Evolutionary conservation across 2,329 filamentous ascomycete species (phyloP), one percentile per base, ranked within the genome.

Genomic region (Botrytis galanthina): DNA sequence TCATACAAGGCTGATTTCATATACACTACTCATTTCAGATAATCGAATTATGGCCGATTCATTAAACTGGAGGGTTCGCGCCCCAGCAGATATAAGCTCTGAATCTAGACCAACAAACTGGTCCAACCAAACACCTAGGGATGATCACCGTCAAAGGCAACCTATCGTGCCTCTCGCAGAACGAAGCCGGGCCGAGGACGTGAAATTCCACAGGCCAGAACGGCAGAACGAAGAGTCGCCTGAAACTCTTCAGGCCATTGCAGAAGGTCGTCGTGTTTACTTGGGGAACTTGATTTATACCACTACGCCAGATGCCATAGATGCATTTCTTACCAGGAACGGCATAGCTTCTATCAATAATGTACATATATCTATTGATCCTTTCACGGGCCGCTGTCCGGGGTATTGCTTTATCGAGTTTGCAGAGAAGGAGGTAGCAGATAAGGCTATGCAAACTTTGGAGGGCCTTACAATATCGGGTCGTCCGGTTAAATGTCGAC

Each of bases 401-500:
- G 59, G 69, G 18, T 64, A 71, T 42, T 71, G 69, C 4, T 71
- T 71, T 12, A 64, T 71, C 9, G 69, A 64, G 22, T 71, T 71
- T 35, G 10, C 59, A 18, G 69, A 64, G 16, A 71, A 46, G 14
- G 7, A 51, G 10, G 51, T 37, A 1, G 69, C 59, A 39, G 59
- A 64, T 42, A 29, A 39, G 8, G 69, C 69, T 51, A 51, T 71
- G 39, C 10, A 37, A 20, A n/a, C 6, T 5, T 18, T 71, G 9
- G 69, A 71, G 0, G 69, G 59, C 2, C 18, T 39, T 62, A 6
- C 9, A 9, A 14, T 64, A 35, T 64, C 14, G 16, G 22, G 37
- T 16, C 32, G 59, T 4, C 59, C 59, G 7, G 59, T 71, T 6
- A 64, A 64, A 16, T 71, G 69, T 42, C 59, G 59, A 26, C 59